A percentile compares a stretch with the other conserved stretches of the same genome.
phyloP scores from a whole-genome alignment of 495 filamentous ascomycete species.

The Neurospora tetraspora region DNA sequence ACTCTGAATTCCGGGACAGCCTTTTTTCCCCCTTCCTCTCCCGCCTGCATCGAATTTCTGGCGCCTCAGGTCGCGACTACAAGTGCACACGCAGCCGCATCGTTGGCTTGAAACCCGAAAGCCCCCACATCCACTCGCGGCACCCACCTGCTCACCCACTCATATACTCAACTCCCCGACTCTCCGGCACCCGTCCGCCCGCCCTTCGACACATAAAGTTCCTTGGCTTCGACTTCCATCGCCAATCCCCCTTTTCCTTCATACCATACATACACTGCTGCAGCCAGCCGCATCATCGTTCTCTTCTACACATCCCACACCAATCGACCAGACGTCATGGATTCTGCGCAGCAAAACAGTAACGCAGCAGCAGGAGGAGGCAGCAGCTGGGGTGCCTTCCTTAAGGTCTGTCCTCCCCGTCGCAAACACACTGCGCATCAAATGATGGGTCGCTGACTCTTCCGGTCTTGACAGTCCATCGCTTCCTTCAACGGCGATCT shows the following conservation, averaged over 20 bases:
- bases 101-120: neutral
- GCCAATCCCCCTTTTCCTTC: neutral
- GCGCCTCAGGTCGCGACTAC: neutral
- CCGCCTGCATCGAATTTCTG: neutral
- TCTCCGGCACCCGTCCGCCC: neutral
- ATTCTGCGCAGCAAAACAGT: constrained; percentile 6
- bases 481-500: constrained; percentile 96
- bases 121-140: neutral
- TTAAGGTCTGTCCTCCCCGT: constrained; percentile 32
- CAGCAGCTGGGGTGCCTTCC: constrained; percentile 39
- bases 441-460: neutral
- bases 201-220: neutral
- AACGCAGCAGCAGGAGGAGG: constrained; percentile 27
- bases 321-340: neutral
- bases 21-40: neutral
- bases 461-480: constrained; percentile 55
- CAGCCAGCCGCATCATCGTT: neutral
- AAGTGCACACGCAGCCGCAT: neutral
- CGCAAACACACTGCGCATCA: neutral
- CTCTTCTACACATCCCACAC: neutral
- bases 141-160: neutral
- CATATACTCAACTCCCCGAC: neutral
- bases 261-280: neutral
- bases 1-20: neutral
- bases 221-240: neutral